Base-by-base conservation (phyloP, 805 yeast genomes). In the Wickerhamiella australiensis region DNA sequence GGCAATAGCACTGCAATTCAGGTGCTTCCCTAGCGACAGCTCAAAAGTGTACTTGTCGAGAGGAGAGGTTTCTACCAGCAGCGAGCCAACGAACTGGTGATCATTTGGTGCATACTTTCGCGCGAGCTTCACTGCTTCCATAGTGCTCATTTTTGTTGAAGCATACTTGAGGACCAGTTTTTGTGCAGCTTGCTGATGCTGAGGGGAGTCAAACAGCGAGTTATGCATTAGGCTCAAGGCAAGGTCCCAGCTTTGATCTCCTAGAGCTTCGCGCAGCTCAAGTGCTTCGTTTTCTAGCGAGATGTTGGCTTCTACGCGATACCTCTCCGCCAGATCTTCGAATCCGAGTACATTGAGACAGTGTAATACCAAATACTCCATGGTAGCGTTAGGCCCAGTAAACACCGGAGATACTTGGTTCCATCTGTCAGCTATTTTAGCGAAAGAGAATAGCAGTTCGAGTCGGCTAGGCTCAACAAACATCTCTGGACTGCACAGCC, bases 81-180 rank as follows among this genome's bases (percentile, higher is more conserved):
- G 3, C 15, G 23, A 21, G 13, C 44, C 44, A 5, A 22, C 31
- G 6, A 23, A 15, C n/a, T 41, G 5, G 18, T 41, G 29, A 33
- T 41, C 31, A 13, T 12, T 23, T 5, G 21, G 18, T 3, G 27
- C 13, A 33, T 41, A 12, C 7, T 23, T n/a, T 6, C 31, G 29
- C 20, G 44, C 44, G 4, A 41, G 31, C 25, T 41, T 41, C 21
- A 41, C 31, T 25, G 31, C 44, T 25, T 23, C 44, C 12, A 23
- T 20, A 17, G 31, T 7, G 5, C 15, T 23, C 4, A 22, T 9
- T 6, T 25, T n/a, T 3, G 5, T n/a, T 4, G 25, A n/a, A 9
- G 44, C 44, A 12, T 41, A 23, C 44, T 25, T 13, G 17, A 41
- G 31, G 21, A 41, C 31, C 9, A 41, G 44, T 12, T 7, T 5